phyloP scores from a whole-genome alignment of 371 early-diverging fungal species.

The Saksenaea oblongispora region DNA sequence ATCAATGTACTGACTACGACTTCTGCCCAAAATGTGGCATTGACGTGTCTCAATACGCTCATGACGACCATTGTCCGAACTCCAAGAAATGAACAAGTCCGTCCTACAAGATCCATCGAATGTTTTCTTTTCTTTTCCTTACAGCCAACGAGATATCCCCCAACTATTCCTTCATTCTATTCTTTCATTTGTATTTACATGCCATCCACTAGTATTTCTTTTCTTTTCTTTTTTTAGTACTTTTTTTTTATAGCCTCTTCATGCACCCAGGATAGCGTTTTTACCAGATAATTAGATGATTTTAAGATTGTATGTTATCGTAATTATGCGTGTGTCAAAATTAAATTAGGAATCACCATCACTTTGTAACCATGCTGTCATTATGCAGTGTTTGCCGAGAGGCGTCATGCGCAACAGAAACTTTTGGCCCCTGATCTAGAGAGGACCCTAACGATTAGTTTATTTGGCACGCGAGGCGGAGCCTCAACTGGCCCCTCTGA shows the following conservation, averaged over 20 bases:
- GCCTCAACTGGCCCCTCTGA: not conserved
- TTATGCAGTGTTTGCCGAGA: not conserved
- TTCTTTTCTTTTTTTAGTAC: not conserved
- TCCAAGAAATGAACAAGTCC: not conserved
- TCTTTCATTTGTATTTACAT: not conserved
- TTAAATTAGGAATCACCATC: slow-evolving; percentile 4
- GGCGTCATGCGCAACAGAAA: not conserved
- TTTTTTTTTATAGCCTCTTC: not conserved
- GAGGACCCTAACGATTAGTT: not conserved
- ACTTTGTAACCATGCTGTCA: not conserved
- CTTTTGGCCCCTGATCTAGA: not conserved
- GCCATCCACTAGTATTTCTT: not conserved
- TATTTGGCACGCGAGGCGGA: not conserved
- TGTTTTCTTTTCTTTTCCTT: not conserved
- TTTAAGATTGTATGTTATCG: not conserved
- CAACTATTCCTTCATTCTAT: not conserved
- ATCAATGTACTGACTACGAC: not conserved
- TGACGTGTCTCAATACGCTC: slow-evolving; percentile 13
- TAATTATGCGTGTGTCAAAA: slow-evolving; percentile 6
- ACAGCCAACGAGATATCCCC: not conserved
- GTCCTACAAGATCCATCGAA: not conserved
- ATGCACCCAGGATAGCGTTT: not conserved
- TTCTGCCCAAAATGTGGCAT: slow-evolving; percentile 20
- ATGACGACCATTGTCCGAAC: slow-evolving; percentile 15
- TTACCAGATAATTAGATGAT: not conserved